A percentile compares a stretch with the other conserved stretches of the same genome.
Evolutionary conservation across 805 yeast genomes (phyloP).

Genomic region (Hanseniaspora valbyensis): DNA sequence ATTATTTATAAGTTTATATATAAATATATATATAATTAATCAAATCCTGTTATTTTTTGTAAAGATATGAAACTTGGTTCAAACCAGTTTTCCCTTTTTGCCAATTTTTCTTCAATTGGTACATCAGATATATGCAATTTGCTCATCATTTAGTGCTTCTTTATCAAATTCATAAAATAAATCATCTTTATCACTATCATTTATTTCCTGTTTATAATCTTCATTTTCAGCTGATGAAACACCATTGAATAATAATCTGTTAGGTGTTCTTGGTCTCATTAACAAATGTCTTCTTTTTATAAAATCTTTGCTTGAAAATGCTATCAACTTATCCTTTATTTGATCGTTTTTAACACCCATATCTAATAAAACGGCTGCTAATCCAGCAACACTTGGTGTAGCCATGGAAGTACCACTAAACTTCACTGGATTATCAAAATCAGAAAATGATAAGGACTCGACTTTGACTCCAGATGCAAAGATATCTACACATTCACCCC

Average conservation of each 20-base stretch:
- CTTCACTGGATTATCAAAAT: constrained; percentile 20
- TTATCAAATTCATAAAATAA: neutral
- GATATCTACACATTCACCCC: constrained; percentile 85
- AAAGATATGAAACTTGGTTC: constrained; percentile 9
- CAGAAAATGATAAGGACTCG: constrained; percentile 38
- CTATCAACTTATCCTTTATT: constrained; percentile 35
- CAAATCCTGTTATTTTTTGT: neutral
- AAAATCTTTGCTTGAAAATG: constrained; percentile 36
- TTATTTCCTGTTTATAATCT: neutral
- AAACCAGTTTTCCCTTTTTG: neutral
- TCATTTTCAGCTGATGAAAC: constrained; percentile 21
- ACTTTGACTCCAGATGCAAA: constrained; percentile 74
- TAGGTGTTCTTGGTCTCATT: constrained; percentile 48
- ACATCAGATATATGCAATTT: constrained; percentile 13
- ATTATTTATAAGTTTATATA: neutral
- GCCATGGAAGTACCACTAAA: constrained; percentile 78
- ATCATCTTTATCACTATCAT: neutral
- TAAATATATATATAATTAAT: no score
- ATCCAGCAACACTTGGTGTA: constrained; percentile 61
- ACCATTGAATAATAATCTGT: constrained; percentile 39
- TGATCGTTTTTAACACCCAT: constrained; percentile 38
- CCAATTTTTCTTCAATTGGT: constrained; percentile 1
- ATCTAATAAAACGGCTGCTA: constrained; percentile 45
- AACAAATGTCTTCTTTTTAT: constrained; percentile 39
- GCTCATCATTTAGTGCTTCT: neutral